These are phyloP conservation scores for Metschnikowia continentalis DNA, from an alignment of 805 yeast genomes.

Conservation along the genomic window DNA sequence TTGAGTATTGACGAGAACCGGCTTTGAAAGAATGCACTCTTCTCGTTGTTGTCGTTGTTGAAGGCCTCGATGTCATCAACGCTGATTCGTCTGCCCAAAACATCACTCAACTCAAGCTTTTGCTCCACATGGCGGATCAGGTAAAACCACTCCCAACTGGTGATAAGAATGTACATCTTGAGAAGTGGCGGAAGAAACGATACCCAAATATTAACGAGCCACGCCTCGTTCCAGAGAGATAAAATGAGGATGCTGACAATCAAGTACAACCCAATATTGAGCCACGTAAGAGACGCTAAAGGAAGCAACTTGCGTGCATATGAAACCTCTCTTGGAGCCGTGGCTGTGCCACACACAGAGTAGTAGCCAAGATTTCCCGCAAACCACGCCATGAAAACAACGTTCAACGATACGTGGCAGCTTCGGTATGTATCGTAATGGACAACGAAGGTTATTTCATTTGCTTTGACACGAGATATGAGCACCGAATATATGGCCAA, in stretches of 20 bases:
- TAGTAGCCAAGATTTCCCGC: constrained; percentile 34
- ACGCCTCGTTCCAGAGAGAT: constrained; percentile 24
- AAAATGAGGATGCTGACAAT: constrained; percentile 23
- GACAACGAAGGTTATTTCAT: constrained; percentile 5
- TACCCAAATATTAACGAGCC: constrained; percentile 49
- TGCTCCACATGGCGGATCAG: constrained; percentile 50
- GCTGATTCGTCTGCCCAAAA: constrained; percentile 57
- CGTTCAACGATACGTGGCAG: constrained; percentile 19
- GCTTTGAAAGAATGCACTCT: constrained; percentile 27
- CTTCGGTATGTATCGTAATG: constrained; percentile 5
- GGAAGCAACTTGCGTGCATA: constrained; percentile 46
- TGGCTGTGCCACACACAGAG: constrained; percentile 29
- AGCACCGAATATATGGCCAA: constrained; percentile 11
- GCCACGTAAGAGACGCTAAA: constrained; percentile 43
- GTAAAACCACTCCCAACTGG: constrained; percentile 65
- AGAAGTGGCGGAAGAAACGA: constrained; percentile 40
- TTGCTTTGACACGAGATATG: constrained; percentile 14
- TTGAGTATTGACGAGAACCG: constrained; percentile 25
- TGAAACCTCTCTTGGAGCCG: constrained; percentile 37
- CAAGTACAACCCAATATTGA: constrained; percentile 37
- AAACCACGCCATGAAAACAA: constrained; percentile 26
- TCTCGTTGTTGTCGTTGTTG: constrained; percentile 20
- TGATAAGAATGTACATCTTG: constrained; percentile 47
- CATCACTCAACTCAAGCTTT: constrained; percentile 49
- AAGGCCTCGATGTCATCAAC: constrained; percentile 36